Base-by-base conservation (phyloP, 1,284 basidiomycete species). In the Lentinus polychrous region DNA sequence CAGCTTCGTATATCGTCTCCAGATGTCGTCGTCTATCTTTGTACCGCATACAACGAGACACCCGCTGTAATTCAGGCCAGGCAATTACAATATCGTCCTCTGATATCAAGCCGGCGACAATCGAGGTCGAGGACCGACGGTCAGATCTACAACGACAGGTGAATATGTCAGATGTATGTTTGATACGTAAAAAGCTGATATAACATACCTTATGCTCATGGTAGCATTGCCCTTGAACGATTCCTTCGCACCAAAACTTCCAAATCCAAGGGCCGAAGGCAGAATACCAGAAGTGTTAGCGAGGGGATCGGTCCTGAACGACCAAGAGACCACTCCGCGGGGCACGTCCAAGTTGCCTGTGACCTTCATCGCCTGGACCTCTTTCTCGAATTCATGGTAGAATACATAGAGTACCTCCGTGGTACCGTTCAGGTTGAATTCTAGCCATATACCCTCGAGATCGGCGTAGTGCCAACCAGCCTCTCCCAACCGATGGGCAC, bases 361-460 rank as follows among this genome's bases (percentile, higher is more conserved):
- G 10, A 48, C 7, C 32, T 48, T 48, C 37, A 24, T 41, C 8
- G 39, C 46, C n/a, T 18, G 22, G 5, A 48, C 11, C 12, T 34
- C 20, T 6, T 31, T 8, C 5, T 12, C 34, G 3, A 5, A 2
- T 11, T 15, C 38, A 10, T 23, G 14, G 27, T 15, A 40, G 14
- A 27, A 23, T 11, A 48, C 20, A 31, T 41, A 48, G 4, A 41
- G 20, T 11, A 48, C 46, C 23, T 48, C 22, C 2, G 46, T 48
- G n/a, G 14, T 6, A 12, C 2, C 2, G 23, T 4, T 8, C 10
- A 18, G 41, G 41, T 8, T 37, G 2, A 10, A n/a, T n/a, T 27
- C 46, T 8, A 48, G 22, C 46, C 46, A 48, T 2, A 48, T 7
- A 10, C 46, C 46, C 12, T 42, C 27, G 2, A 48, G 38, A 11